Evolutionary conservation across 2,329 filamentous ascomycete species (phyloP).

Genomic region (Leptographium wingfieldii): DNA sequence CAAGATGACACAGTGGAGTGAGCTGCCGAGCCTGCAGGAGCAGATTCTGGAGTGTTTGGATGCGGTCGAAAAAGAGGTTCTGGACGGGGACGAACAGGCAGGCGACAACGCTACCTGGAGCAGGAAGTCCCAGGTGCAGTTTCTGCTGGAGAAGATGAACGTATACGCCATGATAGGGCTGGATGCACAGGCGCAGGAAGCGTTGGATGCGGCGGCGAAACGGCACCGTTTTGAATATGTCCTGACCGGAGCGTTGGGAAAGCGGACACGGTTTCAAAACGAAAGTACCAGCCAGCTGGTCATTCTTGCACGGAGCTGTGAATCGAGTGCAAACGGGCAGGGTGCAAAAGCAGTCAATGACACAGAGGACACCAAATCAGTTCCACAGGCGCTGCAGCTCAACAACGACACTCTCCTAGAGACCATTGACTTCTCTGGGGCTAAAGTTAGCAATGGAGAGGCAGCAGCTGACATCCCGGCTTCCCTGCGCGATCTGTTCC

Average conservation of each 20-base stretch:
- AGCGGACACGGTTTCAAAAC: slow-evolving; percentile 68
- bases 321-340: slow-evolving; percentile 11
- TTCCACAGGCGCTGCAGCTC: slow-evolving; percentile 59
- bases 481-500: slow-evolving; percentile 51
- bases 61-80: slow-evolving; percentile 26
- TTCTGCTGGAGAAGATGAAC: slow-evolving; percentile 70
- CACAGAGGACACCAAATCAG: slow-evolving; percentile 7
- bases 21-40: slow-evolving; percentile 43
- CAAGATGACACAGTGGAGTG: slow-evolving; percentile 45
- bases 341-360: slow-evolving; percentile 11
- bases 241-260: slow-evolving; percentile 76
- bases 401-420: slow-evolving; percentile 93
- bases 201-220: slow-evolving; percentile 54
- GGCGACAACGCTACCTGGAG: slow-evolving; percentile 19
- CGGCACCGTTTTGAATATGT: slow-evolving; percentile 66
- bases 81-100: not conserved
- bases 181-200: slow-evolving; percentile 60
- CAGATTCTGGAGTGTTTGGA: slow-evolving; percentile 30
- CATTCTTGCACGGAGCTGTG: slow-evolving; percentile 50
- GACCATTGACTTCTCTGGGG: slow-evolving; percentile 59
- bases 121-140: slow-evolving; percentile 47
- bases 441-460: slow-evolving; percentile 7
- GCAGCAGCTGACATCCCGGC: slow-evolving; percentile 35
- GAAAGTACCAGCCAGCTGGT: slow-evolving; percentile 78
- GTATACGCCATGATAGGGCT: slow-evolving; percentile 75